These are phyloP conservation scores for Zychaea mexicana DNA, from an alignment of 371 early-diverging fungal species.

Conservation along the genomic window DNA sequence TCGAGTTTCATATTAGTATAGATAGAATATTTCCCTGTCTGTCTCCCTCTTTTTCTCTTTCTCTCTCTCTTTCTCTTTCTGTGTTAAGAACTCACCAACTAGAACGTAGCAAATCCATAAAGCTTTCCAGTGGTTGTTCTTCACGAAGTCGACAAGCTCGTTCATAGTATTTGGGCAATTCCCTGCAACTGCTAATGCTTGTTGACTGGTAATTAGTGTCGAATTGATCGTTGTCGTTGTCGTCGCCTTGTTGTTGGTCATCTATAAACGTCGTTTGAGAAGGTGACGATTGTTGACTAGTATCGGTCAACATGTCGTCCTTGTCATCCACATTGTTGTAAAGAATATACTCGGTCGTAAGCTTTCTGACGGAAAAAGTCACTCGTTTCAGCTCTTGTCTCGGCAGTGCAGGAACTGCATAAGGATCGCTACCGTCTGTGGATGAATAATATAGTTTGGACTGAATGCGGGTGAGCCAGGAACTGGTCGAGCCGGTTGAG, in stretches of 20 bases:
- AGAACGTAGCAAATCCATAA: constrained; percentile 26
- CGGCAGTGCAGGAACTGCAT: constrained; percentile 19
- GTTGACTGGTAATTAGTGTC: background rate
- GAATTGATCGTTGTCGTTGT: constrained; percentile 1
- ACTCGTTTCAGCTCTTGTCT: constrained; percentile 46
- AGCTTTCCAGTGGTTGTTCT: constrained; percentile 30
- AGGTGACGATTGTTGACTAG: background rate
- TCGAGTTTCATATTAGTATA: background rate
- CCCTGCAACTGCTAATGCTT: constrained; percentile 6
- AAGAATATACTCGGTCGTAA: constrained; percentile 34
- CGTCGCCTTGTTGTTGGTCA: constrained; percentile 8
- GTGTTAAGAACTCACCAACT: constrained; percentile 28
- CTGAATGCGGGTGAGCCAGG: constrained; percentile 28
- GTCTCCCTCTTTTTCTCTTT: background rate
- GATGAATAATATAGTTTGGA: constrained; percentile 18
- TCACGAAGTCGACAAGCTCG: constrained; percentile 44
- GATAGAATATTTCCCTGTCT: background rate
- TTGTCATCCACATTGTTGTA: constrained; percentile 21
- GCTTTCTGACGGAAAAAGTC: constrained; percentile 37
- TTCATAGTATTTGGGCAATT: constrained; percentile 38
- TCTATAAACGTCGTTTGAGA: constrained; percentile 7
- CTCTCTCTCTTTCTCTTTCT: background rate
- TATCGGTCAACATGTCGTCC: constrained; percentile 13
- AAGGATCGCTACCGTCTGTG: constrained; percentile 10
- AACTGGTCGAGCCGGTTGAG: constrained; percentile 12